Conservation (phyloP, 2,329 filamentous ascomycete species). For the Fusarium sp. region DNA sequence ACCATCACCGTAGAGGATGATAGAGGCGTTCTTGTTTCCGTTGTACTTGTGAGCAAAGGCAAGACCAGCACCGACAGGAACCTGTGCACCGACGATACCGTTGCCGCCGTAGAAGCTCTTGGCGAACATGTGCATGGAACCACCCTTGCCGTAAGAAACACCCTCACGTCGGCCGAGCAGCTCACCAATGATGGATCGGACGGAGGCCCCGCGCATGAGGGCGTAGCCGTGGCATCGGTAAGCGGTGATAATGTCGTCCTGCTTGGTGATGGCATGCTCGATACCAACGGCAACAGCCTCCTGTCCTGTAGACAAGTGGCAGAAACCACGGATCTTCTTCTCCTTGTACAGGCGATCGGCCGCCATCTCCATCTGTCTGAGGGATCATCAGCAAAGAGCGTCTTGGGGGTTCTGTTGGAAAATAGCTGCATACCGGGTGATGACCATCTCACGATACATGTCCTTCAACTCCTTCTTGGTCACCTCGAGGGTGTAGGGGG, state of each 20-base stretch:
- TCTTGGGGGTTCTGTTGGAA: not conserved
- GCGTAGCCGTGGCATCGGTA: constrained; percentile 99
- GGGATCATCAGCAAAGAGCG: constrained; percentile 48
- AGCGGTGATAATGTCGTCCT: constrained; percentile 95
- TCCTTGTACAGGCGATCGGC: constrained; percentile 99
- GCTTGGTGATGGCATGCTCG: constrained; percentile 91
- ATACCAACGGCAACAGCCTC: constrained; percentile 98
- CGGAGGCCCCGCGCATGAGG: constrained; percentile 90
- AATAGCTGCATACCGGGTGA: constrained; percentile 76
- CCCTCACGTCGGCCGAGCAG: constrained; percentile 93
- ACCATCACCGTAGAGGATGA: constrained; percentile 97
- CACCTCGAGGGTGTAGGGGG: constrained; percentile 88
- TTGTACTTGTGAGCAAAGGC: constrained; percentile 98
- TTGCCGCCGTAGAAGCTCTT: constrained; percentile 99
- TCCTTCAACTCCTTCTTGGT: constrained; percentile 99
- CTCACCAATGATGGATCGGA: constrained; percentile 95
- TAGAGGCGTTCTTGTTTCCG: constrained; percentile 83
- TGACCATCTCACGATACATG: constrained; percentile 99
- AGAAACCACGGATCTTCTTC: constrained; percentile 99
- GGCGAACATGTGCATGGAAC: constrained; percentile 99
- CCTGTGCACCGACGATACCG: constrained; percentile 98
- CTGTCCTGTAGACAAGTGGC: constrained; percentile 96
- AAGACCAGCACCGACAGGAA: constrained; percentile 94
- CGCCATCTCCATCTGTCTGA: constrained; percentile 99
- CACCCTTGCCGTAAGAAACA: constrained; percentile 98